phyloP scores from a whole-genome alignment of 2,329 filamentous ascomycete species.

The Claviceps fusiformis region DNA sequence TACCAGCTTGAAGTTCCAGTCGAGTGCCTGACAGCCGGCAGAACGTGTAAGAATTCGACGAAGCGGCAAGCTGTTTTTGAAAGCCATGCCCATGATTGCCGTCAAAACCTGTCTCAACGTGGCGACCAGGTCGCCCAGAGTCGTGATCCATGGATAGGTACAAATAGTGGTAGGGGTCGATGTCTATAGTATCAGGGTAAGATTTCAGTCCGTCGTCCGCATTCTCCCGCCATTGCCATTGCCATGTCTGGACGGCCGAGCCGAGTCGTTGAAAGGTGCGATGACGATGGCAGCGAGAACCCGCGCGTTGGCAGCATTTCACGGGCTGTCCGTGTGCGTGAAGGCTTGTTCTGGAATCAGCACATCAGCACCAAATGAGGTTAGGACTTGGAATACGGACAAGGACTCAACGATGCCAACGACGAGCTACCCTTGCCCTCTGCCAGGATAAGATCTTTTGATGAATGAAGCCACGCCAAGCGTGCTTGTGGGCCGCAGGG shows the following conservation, averaged over 20 bases:
- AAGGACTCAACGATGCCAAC: not conserved
- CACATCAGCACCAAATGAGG: not conserved
- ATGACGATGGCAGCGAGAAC: not conserved
- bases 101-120: not conserved
- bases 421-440: not conserved
- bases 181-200: no score
- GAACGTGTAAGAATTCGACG: not conserved
- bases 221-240: not conserved
- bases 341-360: not conserved
- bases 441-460: not conserved
- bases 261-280: not conserved
- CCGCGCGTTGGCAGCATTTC: not conserved
- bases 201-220: not conserved
- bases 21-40: not conserved
- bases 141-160: not conserved
- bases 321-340: not conserved
- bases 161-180: no score
- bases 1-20: not conserved
- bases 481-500: not conserved
- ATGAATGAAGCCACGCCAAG: conserved; percentile 1
- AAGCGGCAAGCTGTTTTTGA: not conserved
- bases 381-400: no score
- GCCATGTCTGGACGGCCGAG: not conserved
- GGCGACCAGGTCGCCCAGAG: not conserved
- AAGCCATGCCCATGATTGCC: not conserved